Conservation (phyloP, 164 flowering plant genomes). For the Piper betle region DNA sequence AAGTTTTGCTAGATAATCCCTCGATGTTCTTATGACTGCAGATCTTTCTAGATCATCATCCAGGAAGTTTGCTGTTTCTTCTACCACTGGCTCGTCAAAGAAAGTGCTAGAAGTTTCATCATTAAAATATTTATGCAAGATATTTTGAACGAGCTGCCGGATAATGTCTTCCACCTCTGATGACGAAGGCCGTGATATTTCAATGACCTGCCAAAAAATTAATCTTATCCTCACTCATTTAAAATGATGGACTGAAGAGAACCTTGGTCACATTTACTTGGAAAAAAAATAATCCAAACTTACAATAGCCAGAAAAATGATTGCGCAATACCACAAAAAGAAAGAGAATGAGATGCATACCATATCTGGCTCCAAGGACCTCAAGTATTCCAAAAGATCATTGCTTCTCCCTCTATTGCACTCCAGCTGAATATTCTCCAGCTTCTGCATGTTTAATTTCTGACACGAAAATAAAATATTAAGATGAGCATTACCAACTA, state of each 20-base stretch:
- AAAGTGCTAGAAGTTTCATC: constrained; percentile 25
- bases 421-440: constrained; percentile 34
- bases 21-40: constrained; percentile 33
- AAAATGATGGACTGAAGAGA: neutral
- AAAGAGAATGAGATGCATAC: constrained; percentile 17
- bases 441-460: constrained; percentile 52
- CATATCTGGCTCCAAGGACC: constrained; percentile 70
- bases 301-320: neutral
- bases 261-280: neutral
- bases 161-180: constrained; percentile 66
- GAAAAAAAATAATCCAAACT: neutral
- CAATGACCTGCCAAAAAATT: constrained; percentile 42
- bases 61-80: constrained; percentile 10
- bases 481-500: neutral
- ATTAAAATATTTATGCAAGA: constrained; percentile 32
- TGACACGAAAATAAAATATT: constrained; percentile 13
- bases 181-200: constrained; percentile 67
- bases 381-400: constrained; percentile 57
- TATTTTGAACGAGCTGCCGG: constrained; percentile 58
- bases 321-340: neutral
- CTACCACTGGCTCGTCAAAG: constrained; percentile 19
- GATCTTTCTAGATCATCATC: constrained; percentile 23
- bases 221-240: neutral
- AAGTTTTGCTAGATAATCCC: constrained; percentile 80
- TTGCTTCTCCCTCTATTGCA: constrained; percentile 29